Evolutionary conservation across 192 early-diverging fungal species (phyloP).

Genomic region (Backusella morwellensis): DNA sequence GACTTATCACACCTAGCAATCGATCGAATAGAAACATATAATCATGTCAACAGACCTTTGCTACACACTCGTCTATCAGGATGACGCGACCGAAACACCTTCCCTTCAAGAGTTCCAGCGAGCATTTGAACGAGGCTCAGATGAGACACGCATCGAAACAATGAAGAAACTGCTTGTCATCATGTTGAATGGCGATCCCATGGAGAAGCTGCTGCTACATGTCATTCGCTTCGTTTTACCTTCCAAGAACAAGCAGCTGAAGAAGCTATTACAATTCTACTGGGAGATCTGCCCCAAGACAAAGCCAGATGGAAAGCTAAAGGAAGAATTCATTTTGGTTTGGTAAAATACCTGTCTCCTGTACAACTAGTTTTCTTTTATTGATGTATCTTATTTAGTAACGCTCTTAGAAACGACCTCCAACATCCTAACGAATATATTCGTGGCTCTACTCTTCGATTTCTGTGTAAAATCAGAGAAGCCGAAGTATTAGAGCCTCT

Average conservation of each 20-base stretch:
- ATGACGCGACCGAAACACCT: slow-evolving; percentile 64
- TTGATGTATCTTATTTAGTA: slow-evolving; percentile 44
- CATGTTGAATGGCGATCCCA: slow-evolving; percentile 92
- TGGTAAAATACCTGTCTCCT: slow-evolving; percentile 50
- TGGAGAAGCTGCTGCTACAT: slow-evolving; percentile 90
- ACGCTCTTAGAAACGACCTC: slow-evolving; percentile 92
- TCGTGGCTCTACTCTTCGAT: slow-evolving; percentile 88
- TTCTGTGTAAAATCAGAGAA: slow-evolving; percentile 94
- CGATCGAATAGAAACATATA: neutral
- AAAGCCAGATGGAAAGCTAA: slow-evolving; percentile 88
- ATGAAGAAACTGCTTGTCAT: slow-evolving; percentile 90
- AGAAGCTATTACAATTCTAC: slow-evolving; percentile 96
- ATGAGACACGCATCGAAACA: slow-evolving; percentile 89
- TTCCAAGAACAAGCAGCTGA: slow-evolving; percentile 93
- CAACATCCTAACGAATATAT: slow-evolving; percentile 99
- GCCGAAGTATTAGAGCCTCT: slow-evolving; percentile 94
- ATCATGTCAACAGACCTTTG: slow-evolving; percentile 45
- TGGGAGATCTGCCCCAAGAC: slow-evolving; percentile 97
- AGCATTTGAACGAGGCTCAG: slow-evolving; percentile 88
- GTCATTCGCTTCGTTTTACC: slow-evolving; percentile 98
- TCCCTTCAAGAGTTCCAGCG: slow-evolving; percentile 69
- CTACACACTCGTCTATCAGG: slow-evolving; percentile 61
- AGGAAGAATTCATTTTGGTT: slow-evolving; percentile 94
- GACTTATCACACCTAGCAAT: neutral
- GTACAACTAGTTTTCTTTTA: neutral